Percentiles rank a stretch among this genome's conserved stretches.
phyloP scores from a whole-genome alignment of 1,284 basidiomycete species.

The Microbotryum silenes-acaulis region DNA sequence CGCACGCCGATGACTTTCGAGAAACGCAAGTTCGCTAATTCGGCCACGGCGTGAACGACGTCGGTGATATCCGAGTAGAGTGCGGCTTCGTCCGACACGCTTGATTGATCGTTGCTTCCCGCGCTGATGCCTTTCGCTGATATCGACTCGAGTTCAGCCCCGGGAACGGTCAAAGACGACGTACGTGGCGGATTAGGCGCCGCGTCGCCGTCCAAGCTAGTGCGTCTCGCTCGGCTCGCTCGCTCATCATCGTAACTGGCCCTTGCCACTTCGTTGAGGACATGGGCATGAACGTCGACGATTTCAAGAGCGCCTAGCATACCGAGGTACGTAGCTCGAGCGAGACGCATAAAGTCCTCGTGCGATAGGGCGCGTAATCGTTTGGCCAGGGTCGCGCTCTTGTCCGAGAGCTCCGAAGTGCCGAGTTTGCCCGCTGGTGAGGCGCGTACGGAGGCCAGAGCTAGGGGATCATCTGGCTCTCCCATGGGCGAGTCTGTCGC shows the following conservation, averaged over 20 bases:
- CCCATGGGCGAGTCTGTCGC: constrained; percentile 7
- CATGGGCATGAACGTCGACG: constrained; percentile 56
- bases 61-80: constrained; percentile 53
- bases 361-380: constrained; percentile 63
- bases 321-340: constrained; percentile 56
- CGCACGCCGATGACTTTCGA: constrained; percentile 70
- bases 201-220: not conserved
- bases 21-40: constrained; percentile 71
- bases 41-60: constrained; percentile 67
- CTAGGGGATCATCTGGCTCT: constrained; percentile 29
- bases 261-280: constrained; percentile 57
- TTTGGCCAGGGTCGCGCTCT: constrained; percentile 48
- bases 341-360: constrained; percentile 57
- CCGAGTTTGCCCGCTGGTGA: constrained; percentile 10
- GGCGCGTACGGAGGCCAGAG: constrained; percentile 10
- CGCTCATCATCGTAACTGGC: constrained; percentile 7
- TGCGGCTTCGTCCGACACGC: constrained; percentile 6
- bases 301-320: constrained; percentile 65
- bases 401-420: constrained; percentile 32
- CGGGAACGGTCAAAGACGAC: constrained; percentile 11
- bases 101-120: too few species aligned
- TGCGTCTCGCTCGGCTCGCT: constrained; percentile 6
- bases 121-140: too few species aligned
- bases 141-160: not conserved
- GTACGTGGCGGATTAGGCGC: too few species aligned